phyloP scores from a whole-genome alignment of 805 yeast species.

The Metschnikowia orientalis region DNA sequence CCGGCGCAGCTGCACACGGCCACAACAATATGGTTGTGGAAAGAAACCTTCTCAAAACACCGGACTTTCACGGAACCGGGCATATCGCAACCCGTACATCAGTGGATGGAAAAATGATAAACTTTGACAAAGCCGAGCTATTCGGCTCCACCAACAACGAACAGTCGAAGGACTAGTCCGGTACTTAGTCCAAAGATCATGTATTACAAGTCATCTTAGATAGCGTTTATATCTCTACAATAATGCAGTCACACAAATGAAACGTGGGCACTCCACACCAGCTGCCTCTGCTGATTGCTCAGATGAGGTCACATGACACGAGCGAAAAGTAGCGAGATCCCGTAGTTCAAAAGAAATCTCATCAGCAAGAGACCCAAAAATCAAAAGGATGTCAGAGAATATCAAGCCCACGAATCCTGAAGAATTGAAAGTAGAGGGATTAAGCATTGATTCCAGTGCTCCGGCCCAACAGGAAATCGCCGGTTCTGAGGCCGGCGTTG shows the following conservation, averaged over 20 bases:
- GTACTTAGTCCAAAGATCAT: constrained; percentile 3
- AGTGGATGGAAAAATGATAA: constrained; percentile 42
- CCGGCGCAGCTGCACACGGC: constrained; percentile 47
- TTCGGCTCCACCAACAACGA: constrained; percentile 13
- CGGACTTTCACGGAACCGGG: constrained; percentile 36
- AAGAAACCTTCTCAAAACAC: constrained; percentile 31
- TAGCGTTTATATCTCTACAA: constrained; percentile 1
- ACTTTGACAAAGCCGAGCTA: constrained; percentile 38
- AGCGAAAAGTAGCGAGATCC: constrained; percentile 2
- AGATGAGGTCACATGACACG: constrained; percentile 8
- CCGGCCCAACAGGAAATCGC: constrained; percentile 9
- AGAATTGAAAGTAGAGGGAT: constrained; percentile 10
- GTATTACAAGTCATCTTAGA: constrained; percentile 4
- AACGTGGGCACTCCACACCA: too few species aligned
- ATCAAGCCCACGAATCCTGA: constrained; percentile 8
- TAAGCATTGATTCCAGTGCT: constrained; percentile 6
- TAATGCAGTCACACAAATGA: too few species aligned
- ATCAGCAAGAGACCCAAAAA: constrained; percentile 2
- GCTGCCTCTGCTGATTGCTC: too few species aligned
- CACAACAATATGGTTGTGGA: constrained; percentile 9
- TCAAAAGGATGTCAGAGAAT: constrained; percentile 4
- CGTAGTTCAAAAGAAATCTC: not conserved
- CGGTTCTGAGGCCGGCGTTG: constrained; percentile 30
- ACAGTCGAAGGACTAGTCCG: constrained; percentile 14
- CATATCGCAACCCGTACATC: constrained; percentile 12